A percentile compares a stretch with the other conserved stretches of the same genome.
Conservation (phyloP, 352 stramenopile species). For the Aphanomyces stellatus region DNA sequence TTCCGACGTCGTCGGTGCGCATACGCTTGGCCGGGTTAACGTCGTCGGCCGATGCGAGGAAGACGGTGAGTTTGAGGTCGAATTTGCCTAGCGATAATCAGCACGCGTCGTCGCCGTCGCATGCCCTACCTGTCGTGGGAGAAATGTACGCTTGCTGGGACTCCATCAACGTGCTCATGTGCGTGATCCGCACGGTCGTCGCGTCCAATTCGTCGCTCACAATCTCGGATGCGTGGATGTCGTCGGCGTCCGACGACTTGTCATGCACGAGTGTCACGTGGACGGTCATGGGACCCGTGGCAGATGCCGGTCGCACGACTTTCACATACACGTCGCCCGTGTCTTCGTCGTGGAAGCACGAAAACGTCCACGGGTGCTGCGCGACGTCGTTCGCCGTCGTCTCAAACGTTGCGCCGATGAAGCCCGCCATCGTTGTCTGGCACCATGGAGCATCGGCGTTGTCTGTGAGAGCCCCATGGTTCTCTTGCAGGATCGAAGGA, state of each 20-base stretch:
- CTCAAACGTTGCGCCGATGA: constrained; percentile 5
- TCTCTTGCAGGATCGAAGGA: background rate
- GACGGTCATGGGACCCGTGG: background rate
- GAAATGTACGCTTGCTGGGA: background rate
- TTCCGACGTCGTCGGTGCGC: background rate
- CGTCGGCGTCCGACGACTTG: background rate
- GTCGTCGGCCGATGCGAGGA: background rate
- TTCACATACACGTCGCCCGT: background rate
- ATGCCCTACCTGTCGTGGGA: background rate
- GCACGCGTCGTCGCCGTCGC: background rate
- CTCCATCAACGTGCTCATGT: constrained; percentile 15
- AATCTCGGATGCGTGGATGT: background rate
- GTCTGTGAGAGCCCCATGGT: background rate
- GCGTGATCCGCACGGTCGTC: constrained; percentile 6
- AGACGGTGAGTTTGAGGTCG: background rate
- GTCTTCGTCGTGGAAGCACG: background rate
- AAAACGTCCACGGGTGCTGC: background rate
- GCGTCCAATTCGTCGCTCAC: background rate
- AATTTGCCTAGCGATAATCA: background rate
- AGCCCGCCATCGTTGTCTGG: background rate
- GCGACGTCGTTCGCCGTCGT: background rate
- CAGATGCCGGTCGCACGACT: background rate
- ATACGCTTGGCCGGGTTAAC: background rate
- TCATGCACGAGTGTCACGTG: background rate
- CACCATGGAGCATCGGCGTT: background rate